Percentiles rank a stretch among this genome's conserved stretches.
phyloP scores from a whole-genome alignment of 352 stramenopile species.

The Pythium plurisporium region DNA sequence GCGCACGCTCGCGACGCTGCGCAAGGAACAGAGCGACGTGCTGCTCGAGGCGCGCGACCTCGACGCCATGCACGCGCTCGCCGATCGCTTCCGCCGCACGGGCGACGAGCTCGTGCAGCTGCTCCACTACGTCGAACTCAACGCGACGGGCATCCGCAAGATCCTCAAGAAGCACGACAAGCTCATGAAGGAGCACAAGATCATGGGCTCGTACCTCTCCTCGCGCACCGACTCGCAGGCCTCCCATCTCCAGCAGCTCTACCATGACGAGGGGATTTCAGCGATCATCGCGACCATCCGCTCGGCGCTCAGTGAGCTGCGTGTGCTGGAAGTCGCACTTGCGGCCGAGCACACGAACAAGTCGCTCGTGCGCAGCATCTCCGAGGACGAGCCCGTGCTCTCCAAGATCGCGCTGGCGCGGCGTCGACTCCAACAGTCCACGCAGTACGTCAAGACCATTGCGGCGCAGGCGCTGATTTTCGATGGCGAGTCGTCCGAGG shows the following conservation, averaged over 20 bases:
- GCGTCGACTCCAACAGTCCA: constrained; percentile 70
- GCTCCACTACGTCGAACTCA: constrained; percentile 84
- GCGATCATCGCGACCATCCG: constrained; percentile 84
- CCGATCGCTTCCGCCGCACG: constrained; percentile 57
- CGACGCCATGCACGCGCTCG: constrained; percentile 66
- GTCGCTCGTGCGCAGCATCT: constrained; percentile 49
- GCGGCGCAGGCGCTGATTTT: constrained; percentile 82
- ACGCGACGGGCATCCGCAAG: constrained; percentile 83
- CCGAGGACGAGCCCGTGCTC: constrained; percentile 71
- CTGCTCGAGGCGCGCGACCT: constrained; percentile 37
- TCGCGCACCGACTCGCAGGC: constrained; percentile 78
- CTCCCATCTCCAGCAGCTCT: constrained; percentile 80
- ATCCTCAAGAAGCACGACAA: constrained; percentile 91
- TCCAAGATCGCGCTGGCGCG: constrained; percentile 63
- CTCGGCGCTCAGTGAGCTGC: constrained; percentile 54
- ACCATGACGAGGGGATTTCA: constrained; percentile 86
- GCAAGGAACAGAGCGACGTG: constrained; percentile 32
- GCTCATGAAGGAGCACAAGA: constrained; percentile 77
- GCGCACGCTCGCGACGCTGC: constrained; percentile 49
- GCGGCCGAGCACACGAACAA: not conserved
- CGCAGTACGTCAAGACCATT: constrained; percentile 80
- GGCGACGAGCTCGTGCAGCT: constrained; percentile 79
- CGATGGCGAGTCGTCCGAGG: constrained; percentile 72
- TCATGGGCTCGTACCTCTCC: constrained; percentile 81
- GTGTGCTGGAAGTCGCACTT: constrained; percentile 43